phyloP scores from a whole-genome alignment of 306 rosid genomes.

The Pachyrhizus erosus region DNA sequence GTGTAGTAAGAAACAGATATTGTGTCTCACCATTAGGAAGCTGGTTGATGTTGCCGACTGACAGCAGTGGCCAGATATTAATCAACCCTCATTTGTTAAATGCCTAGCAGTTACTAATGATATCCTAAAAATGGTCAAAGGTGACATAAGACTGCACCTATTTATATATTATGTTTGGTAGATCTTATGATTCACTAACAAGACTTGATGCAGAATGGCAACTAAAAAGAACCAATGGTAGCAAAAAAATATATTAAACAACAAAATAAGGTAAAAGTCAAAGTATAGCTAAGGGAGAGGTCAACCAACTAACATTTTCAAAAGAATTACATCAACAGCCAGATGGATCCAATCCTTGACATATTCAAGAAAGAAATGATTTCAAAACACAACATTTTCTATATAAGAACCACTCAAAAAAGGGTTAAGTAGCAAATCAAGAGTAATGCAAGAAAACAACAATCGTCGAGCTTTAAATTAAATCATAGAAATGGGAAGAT shows the following conservation, averaged over 20 bases:
- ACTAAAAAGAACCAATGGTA: not conserved
- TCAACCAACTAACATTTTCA: constrained; percentile 22
- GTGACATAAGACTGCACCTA: not conserved
- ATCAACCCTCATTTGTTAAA: constrained; percentile 20
- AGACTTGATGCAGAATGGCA: constrained; percentile 14
- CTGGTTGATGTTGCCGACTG: not conserved
- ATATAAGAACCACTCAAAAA: constrained; percentile 1
- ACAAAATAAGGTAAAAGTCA: not conserved
- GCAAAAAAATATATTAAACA: constrained; percentile 7
- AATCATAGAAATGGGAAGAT: constrained; percentile 35
- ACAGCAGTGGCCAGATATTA: not conserved
- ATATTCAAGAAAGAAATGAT: constrained; percentile 19
- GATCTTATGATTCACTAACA: constrained; percentile 8
- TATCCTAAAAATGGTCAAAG: constrained; percentile 14
- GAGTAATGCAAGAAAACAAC: constrained; percentile 36
- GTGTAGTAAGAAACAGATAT: constrained; percentile 9
- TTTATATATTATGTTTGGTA: not conserved
- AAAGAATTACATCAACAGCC: constrained; percentile 32
- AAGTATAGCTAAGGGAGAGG: not conserved
- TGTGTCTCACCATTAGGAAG: not conserved
- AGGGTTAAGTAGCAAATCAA: not conserved
- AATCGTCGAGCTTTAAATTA: constrained; percentile 32
- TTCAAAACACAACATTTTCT: constrained; percentile 11
- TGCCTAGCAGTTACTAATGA: constrained; percentile 16
- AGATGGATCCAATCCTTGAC: constrained; percentile 19